Evolutionary conservation across 768 basidiomycete genomes (phyloP), one percentile per base, ranked within the genome.

Genomic region (Pisolithus sp.): DNA sequence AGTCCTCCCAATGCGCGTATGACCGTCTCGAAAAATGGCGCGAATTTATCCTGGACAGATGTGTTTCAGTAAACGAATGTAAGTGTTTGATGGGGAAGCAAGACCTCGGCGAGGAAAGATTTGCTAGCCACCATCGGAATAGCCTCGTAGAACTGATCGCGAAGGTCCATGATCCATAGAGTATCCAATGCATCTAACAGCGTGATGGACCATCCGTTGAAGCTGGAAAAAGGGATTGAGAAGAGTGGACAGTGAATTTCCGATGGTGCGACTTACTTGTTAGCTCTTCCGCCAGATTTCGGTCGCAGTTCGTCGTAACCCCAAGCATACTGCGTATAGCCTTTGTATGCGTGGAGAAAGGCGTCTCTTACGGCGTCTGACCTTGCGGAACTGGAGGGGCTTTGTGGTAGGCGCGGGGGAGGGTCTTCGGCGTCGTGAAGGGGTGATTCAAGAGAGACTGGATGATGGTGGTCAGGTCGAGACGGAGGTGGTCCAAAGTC

Each of bases 151-250:
- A 89, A 91, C 57, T 91, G 81, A 0, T 82, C 74, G 23, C 78
- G 68, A n/a, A 92, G 71, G 6, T 78, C 88, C 81, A 92, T 84
- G 40, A 93, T 75, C 71, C 83, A 80, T 74, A 94, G 81, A 2
- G 88, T 87, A 59, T 90, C 88, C 37, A 93, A 72, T 1, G 86
- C 79, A 58, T 93, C 92, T 47, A 89, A 73, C 42, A 91, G 68
- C 5, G 85, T 81, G 12, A 86, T 73, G 54, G 74, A 80, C 85
- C 79, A 81, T 28, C 77, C 78, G 61, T 79, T 79, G 62, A 79
- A 72, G 53, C 71, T 58, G 26, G 47, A 2, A 48, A 41, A 13
- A 21, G 17, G 38, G 21, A 4, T 4, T 31, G 5, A 39, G 28
- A 26, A 45, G 45, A n/a, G 26, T 26, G 20, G 18, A 10, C 12